Evolutionary conservation across 257 asterid genomes (phyloP).

Genomic region (Ajuga chamaepitys): DNA sequence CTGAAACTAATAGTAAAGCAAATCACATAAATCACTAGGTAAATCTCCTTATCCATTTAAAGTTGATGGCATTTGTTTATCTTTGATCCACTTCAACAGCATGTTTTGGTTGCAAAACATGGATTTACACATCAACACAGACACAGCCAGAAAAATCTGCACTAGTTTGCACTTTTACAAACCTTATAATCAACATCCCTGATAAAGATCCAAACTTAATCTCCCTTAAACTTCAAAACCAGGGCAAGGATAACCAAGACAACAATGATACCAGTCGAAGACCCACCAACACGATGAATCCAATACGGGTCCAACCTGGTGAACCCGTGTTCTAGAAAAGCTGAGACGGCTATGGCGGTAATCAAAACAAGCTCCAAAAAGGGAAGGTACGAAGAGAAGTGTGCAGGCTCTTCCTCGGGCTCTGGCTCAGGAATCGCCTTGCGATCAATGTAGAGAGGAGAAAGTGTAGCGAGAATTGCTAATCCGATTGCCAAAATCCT

Average conservation of each 20-base stretch:
- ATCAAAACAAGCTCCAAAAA: conserved; percentile 33
- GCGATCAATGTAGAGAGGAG: conserved; percentile 51
- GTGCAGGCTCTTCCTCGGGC: conserved; percentile 27
- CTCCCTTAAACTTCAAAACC: conserved; percentile 30
- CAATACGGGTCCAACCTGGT: conserved; percentile 36
- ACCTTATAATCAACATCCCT: background rate
- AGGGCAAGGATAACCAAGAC: conserved; percentile 26
- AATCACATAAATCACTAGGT: too few relatives aligned
- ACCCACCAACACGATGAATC: conserved; percentile 41
- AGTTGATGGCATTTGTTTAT: too few relatives aligned
- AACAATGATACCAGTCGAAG: conserved; percentile 32
- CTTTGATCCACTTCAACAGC: too few relatives aligned
- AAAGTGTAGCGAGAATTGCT: conserved; percentile 37
- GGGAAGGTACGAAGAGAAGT: conserved; percentile 32
- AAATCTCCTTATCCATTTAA: too few relatives aligned
- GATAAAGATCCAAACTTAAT: background rate
- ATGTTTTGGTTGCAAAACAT: background rate
- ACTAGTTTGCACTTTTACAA: conserved; percentile 3
- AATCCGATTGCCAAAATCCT: conserved; percentile 41
- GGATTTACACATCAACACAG: background rate
- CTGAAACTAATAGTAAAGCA: too few relatives aligned
- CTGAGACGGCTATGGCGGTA: conserved; percentile 29
- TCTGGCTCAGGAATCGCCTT: conserved; percentile 25
- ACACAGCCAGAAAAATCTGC: background rate
- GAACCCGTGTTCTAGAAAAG: conserved; percentile 26